Evolutionary conservation across 352 stramenopile genomes (phyloP), one percentile per base, ranked within the genome.

Genomic region (Phytopythium aichiense): DNA sequence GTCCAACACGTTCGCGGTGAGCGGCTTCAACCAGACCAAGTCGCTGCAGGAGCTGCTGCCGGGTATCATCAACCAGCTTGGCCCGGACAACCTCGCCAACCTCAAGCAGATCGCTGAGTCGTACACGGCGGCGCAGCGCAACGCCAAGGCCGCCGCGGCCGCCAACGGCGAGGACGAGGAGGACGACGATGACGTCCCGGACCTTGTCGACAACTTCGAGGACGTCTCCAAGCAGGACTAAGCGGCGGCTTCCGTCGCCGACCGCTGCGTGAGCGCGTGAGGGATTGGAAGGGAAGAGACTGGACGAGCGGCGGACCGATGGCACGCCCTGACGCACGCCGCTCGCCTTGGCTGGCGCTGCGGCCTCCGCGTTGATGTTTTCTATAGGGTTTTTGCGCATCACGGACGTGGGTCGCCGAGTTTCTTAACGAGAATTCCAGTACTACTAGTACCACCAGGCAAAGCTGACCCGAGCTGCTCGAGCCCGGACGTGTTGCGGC

Each of bases 191-290:
- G 95, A 98, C 73, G 95, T 99, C 58, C 96, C 96, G 51, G 96
- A 99, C 77, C 94, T 99, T 69, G 96, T 99, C 31, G 96, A 99
- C 74, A 98, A 98, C 89, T 99, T 99, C 73, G 96, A 99, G 74
- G 96, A 98, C 64, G 92, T 98, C 71, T 97, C 88, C 77, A 80
- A 96, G 74, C 85, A 94, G 71, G 82, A 94, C 64, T 96, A 94
- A 84, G 72, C 67, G 55, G 22, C n/a, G 7, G 2, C 8, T 12
- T 2, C 40, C 60, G 54, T 28, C 37, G 60, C 49, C 48, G 56
- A 54, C 35, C 15, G 46, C 57, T 20, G 28, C 56, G 25, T 30
- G 50, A 42, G 28, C 50, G 51, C 22, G 51, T 28, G 51, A 30
- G 51, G 18, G 51, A 38, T 46, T 25, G 13, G 33, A 46, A 28